phyloP scores from a whole-genome alignment of 1,139 yeast species.

The Blastobotrys indianensis region DNA sequence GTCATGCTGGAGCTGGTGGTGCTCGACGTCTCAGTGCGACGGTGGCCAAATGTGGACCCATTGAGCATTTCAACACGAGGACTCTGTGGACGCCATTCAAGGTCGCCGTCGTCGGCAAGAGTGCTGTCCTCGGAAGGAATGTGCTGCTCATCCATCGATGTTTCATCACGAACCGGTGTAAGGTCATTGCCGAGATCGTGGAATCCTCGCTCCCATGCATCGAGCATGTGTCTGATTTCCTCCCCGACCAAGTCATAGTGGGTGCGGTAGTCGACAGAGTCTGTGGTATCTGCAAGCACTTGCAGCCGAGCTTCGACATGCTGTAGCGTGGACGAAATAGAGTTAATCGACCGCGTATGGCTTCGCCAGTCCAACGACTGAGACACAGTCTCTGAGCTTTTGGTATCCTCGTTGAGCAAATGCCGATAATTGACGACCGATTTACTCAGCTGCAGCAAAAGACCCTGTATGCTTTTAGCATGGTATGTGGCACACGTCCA shows the following conservation, averaged over 20 bases:
- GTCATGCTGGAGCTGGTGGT: slow-evolving; percentile 16
- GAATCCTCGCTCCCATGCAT: slow-evolving; percentile 31
- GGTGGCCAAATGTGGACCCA: slow-evolving; percentile 3
- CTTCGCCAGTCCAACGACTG: slow-evolving; percentile 14
- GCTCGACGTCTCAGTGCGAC: slow-evolving; percentile 11
- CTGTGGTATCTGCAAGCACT: slow-evolving; percentile 27
- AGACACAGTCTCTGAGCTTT: slow-evolving; percentile 8
- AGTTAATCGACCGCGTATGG: slow-evolving; percentile 23
- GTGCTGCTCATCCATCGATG: neutral
- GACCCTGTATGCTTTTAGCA: slow-evolving; percentile 25
- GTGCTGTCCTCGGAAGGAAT: neutral
- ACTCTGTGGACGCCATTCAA: slow-evolving; percentile 10
- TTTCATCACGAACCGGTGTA: too few relatives aligned
- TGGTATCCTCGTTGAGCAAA: slow-evolving; percentile 14
- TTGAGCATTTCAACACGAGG: slow-evolving; percentile 13
- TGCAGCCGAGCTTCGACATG: slow-evolving; percentile 36
- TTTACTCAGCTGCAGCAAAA: slow-evolving; percentile 26
- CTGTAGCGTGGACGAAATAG: slow-evolving; percentile 28
- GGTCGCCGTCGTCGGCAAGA: neutral
- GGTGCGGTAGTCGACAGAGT: slow-evolving; percentile 18
- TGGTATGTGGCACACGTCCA: slow-evolving; percentile 34
- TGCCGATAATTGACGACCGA: slow-evolving; percentile 25
- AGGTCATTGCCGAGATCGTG: slow-evolving; percentile 5
- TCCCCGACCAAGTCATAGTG: slow-evolving; percentile 31
- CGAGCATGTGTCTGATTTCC: slow-evolving; percentile 29